Evolutionary conservation across 139 green algal species (phyloP), one percentile per base, ranked within the genome.

Genomic region (Diplosphaera chodatii): DNA sequence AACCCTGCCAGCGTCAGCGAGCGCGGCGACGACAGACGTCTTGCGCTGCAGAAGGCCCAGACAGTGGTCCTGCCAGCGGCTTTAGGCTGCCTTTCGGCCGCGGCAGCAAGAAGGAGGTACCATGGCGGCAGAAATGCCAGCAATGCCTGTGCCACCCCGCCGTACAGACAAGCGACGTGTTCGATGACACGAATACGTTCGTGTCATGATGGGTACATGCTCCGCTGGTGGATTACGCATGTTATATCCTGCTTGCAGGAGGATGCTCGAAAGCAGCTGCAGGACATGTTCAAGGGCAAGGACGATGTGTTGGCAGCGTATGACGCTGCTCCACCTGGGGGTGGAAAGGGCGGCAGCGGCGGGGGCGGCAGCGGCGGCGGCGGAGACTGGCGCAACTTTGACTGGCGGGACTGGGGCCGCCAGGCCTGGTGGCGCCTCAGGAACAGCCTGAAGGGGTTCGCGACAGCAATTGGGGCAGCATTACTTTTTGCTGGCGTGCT

Each of bases 201-300:
- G n/a, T n/a, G n/a, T n/a, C n/a, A n/a, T n/a, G n/a, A n/a, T n/a
- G n/a, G n/a, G n/a, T n/a, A n/a, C n/a, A n/a, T n/a, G n/a, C n/a
- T n/a, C n/a, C n/a, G n/a, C n/a, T n/a, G n/a, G n/a, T n/a, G n/a
- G n/a, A n/a, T n/a, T n/a, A n/a, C n/a, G n/a, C n/a, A n/a, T n/a
- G n/a, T n/a, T n/a, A n/a, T n/a, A n/a, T n/a, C n/a, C n/a, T n/a
- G n/a, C n/a, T n/a, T n/a, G n/a, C n/a, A n/a, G n/a, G n/a, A n/a
- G n/a, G 79, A 77, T 6, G 79, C 82, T 34, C 40, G 56, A 32
- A 84, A 84, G 37, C 77, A 74, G 25, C 66, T 87, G 28, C 67
- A 86, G 34, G 69, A 86, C 18, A 72, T 80, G 8, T 84, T 87
- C n/a, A 63, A 72, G 69, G 80, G 48, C 15, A 82, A 80, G 68